phyloP scores from a whole-genome alignment of 2,329 filamentous ascomycete species.

The Sporothrix protearum region DNA sequence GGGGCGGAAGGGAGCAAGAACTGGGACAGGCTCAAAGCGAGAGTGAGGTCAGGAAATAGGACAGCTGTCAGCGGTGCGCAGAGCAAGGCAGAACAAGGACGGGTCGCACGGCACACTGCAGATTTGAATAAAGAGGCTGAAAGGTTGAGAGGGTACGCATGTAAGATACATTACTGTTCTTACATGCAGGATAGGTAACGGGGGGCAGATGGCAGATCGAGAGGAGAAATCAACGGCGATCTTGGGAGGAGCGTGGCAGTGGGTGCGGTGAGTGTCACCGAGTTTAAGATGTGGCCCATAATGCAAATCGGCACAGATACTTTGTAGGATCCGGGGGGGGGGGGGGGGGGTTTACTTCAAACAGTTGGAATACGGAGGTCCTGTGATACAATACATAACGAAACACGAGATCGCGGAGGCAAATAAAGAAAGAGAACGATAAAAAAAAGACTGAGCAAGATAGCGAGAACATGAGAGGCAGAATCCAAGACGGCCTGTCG shows the following conservation, averaged over 20 bases:
- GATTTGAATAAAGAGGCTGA: conserved; percentile 19
- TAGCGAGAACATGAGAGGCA: neutral
- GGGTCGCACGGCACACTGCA: conserved; percentile 25
- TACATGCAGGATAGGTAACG: neutral
- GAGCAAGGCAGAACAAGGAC: conserved; percentile 2
- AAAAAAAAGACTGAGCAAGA: neutral
- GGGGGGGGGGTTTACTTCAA: no score
- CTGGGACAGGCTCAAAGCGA: neutral
- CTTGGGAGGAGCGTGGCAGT: neutral
- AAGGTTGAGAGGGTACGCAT: neutral
- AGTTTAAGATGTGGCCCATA: neutral
- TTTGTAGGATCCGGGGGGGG: neutral
- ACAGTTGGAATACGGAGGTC: neutral
- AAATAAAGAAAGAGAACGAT: neutral
- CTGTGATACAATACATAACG: neutral
- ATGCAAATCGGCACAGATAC: neutral
- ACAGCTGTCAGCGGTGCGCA: neutral
- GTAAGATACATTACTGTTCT: no score
- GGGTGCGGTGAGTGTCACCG: conserved; percentile 1
- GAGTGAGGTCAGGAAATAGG: neutral
- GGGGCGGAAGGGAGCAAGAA: neutral
- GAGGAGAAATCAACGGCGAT: neutral
- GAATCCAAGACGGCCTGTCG: neutral
- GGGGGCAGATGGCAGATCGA: conserved; percentile 3
- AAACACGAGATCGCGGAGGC: neutral